phyloP scores from a whole-genome alignment of 1,284 basidiomycete species.

The Flammula alnicola region DNA sequence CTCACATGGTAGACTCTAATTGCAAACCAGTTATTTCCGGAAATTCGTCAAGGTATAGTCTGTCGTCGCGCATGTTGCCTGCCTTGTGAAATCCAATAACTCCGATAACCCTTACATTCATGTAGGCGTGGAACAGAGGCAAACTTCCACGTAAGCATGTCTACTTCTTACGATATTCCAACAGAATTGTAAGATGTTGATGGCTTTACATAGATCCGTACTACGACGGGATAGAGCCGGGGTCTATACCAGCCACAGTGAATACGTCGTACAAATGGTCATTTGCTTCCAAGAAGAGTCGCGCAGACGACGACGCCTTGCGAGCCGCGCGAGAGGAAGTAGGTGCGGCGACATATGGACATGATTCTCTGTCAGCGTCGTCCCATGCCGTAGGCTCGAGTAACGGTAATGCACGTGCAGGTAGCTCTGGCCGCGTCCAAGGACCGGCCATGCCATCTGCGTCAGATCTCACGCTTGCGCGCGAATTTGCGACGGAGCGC shows the following conservation, averaged over 20 bases:
- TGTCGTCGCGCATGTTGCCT: constrained; percentile 1
- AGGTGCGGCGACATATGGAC: constrained; percentile 58
- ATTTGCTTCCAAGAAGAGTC: constrained; percentile 59
- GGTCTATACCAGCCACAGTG: constrained; percentile 52
- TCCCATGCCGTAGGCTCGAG: constrained; percentile 29
- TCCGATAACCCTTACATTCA: not conserved
- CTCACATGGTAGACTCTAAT: constrained; percentile 32
- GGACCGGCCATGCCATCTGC: constrained; percentile 72
- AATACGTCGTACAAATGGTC: constrained; percentile 69
- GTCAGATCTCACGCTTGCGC: constrained; percentile 65
- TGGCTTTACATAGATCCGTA: constrained; percentile 48
- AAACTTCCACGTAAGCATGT: constrained; percentile 59
- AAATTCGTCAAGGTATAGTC: constrained; percentile 76
- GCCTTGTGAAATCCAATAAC: constrained; percentile 4
- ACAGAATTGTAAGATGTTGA: constrained; percentile 3
- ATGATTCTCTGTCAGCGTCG: constrained; percentile 25
- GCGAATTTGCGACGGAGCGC: constrained; percentile 58
- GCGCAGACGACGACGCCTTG: constrained; percentile 58
- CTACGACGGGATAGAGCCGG: constrained; percentile 61
- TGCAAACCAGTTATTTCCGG: constrained; percentile 69
- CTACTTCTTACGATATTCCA: not conserved
- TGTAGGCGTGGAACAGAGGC: constrained; percentile 78
- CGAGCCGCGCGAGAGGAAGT: constrained; percentile 63
- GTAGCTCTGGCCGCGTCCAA: constrained; percentile 43
- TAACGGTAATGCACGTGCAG: constrained; percentile 21